Conservation (phyloP, 345 rosid genomes). For the Cardamine resedifolia region DNA sequence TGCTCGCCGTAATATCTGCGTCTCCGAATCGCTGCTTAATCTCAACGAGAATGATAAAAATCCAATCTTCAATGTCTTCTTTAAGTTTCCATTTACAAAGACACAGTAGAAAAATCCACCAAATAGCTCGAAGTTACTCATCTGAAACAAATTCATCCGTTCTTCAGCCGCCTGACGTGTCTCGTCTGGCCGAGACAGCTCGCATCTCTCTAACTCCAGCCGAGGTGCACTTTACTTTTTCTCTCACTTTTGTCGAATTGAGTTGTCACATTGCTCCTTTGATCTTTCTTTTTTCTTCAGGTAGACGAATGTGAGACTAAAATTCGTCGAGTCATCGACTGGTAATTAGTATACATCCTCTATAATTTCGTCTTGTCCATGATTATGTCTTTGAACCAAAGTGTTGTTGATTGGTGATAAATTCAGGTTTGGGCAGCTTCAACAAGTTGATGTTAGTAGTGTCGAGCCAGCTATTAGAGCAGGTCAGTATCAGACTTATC, state of each 20-base stretch:
- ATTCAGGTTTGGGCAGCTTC: constrained; percentile 93
- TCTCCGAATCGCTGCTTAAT: constrained; percentile 6
- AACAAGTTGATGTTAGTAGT: constrained; percentile 68
- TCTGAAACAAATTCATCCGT: constrained; percentile 37
- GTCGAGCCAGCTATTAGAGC: constrained; percentile 84
- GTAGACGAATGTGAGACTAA: constrained; percentile 67
- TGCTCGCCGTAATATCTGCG: constrained; percentile 25
- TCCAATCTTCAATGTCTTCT: neutral
- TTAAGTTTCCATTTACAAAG: constrained; percentile 8
- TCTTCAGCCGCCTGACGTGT: constrained; percentile 66
- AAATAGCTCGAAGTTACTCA: constrained; percentile 39
- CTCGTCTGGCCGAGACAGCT: constrained; percentile 74
- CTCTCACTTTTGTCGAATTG: neutral
- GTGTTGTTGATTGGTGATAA: neutral
- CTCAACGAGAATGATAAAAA: neutral
- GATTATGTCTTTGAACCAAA: neutral
- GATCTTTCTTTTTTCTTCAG: constrained; percentile 27
- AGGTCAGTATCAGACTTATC: constrained; percentile 43
- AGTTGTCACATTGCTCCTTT: neutral
- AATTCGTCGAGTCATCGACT: constrained; percentile 66
- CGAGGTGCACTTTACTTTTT: constrained; percentile 46
- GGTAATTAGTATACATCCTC: constrained; percentile 39
- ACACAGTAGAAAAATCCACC: neutral
- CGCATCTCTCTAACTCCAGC: constrained; percentile 67
- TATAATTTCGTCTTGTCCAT: neutral